These are phyloP conservation scores for Tuber brumale DNA, from an alignment of 495 filamentous ascomycete species.

Conservation along the genomic window DNA sequence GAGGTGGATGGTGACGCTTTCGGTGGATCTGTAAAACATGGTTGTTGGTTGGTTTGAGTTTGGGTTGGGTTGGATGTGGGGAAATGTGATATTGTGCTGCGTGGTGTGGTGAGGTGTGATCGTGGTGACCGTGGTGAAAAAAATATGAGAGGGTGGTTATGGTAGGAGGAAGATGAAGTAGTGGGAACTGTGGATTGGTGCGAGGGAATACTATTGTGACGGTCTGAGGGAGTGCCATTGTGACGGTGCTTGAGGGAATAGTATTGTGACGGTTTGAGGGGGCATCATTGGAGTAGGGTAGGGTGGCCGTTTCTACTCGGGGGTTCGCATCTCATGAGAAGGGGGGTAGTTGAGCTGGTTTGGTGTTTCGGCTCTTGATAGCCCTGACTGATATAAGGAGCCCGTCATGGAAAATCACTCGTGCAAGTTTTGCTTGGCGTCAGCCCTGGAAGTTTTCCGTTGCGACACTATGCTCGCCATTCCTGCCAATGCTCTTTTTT, in stretches of 20 bases:
- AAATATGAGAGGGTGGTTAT: background rate
- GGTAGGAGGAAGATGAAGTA: background rate
- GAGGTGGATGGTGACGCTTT: background rate
- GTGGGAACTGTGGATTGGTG: background rate
- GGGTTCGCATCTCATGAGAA: background rate
- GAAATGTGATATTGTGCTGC: background rate
- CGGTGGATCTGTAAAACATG: slow-evolving; percentile 2
- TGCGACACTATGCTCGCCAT: background rate
- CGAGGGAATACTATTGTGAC: background rate
- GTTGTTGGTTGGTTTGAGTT: background rate
- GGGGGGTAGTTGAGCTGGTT: background rate
- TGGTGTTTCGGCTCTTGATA: background rate
- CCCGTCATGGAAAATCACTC: background rate
- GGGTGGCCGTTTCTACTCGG: background rate
- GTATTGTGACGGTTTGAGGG: background rate
- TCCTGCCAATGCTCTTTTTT: background rate
- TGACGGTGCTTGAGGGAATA: background rate
- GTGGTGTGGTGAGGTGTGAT: background rate
- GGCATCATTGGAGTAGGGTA: background rate
- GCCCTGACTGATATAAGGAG: background rate
- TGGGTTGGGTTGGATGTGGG: background rate
- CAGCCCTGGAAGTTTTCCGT: background rate
- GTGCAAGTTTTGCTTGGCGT: background rate
- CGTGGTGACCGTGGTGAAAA: background rate
- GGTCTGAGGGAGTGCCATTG: background rate